Evolutionary conservation across 495 filamentous ascomycete genomes (phyloP).

Genomic region (Schizothecium vesticola): DNA sequence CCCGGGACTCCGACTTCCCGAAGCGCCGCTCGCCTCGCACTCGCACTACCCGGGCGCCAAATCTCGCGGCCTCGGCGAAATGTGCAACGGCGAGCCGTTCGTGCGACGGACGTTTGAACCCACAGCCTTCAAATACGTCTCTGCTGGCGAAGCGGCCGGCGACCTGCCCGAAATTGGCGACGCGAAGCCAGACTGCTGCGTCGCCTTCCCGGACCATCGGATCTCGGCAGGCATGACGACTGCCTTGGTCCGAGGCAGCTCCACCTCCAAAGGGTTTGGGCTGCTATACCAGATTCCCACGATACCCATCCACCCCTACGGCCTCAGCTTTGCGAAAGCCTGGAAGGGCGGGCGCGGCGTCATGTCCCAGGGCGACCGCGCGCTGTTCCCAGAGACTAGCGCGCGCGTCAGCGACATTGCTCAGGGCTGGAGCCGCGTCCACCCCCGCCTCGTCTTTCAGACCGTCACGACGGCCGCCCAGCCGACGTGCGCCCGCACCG

Average conservation of each 20-base stretch:
- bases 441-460: conserved; percentile 45
- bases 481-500: conserved; percentile 44
- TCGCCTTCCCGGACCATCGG: conserved; percentile 61
- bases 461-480: conserved; percentile 50
- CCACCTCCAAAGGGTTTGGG: neutral
- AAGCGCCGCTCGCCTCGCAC: conserved; percentile 55
- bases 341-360: conserved; percentile 34
- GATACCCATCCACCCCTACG: conserved; percentile 42
- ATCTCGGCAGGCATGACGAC: conserved; percentile 28
- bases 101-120: conserved; percentile 43
- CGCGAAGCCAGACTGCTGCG: conserved; percentile 46
- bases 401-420: conserved; percentile 8
- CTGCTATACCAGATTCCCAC: conserved; percentile 19
- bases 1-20: conserved; percentile 50
- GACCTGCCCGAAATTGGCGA: conserved; percentile 59
- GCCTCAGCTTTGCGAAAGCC: conserved; percentile 42
- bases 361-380: conserved; percentile 34
- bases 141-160: conserved; percentile 42
- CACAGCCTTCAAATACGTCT: conserved; percentile 54
- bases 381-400: conserved; percentile 22
- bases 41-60: conserved; percentile 40
- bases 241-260: conserved; percentile 2
- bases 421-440: conserved; percentile 47
- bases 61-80: conserved; percentile 45
- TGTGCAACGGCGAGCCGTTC: conserved; percentile 56